Percentiles rank a stretch among this genome's conserved stretches.
Evolutionary conservation across 2,329 filamentous ascomycete genomes (phyloP).

Genomic region (Intubia oerlemansii): DNA sequence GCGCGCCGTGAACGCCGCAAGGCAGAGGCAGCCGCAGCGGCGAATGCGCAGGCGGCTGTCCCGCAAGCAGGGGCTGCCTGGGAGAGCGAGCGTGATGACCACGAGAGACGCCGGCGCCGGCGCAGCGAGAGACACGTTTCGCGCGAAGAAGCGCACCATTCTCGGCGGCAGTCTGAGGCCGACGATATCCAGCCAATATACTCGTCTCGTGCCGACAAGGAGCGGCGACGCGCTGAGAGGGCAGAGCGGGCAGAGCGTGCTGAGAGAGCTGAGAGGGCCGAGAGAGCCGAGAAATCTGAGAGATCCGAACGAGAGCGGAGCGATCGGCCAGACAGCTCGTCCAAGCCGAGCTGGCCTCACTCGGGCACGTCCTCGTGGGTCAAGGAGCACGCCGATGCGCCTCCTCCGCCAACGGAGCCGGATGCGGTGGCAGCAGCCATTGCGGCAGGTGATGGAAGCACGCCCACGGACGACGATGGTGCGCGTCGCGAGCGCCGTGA

Average conservation of each 20-base stretch:
- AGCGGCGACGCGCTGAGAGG: no score
- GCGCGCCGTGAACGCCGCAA: constrained; percentile 26
- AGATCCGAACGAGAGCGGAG: no score
- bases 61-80: background rate
- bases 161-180: no score
- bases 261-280: no score
- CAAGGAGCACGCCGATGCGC: constrained; percentile 40
- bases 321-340: no score
- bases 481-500: constrained; percentile 28
- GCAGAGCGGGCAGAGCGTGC: no score
- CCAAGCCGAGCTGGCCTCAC: constrained; percentile 32
- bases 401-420: constrained; percentile 29
- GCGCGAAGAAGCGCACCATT: no score
- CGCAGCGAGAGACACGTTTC: constrained; percentile 28
- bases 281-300: no score
- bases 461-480: constrained; percentile 21
- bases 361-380: constrained; percentile 46
- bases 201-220: no score
- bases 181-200: no score
- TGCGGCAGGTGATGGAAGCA: constrained; percentile 10
- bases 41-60: constrained; percentile 9
- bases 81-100: constrained; percentile 21
- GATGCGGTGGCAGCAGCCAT: constrained; percentile 10
- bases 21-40: constrained; percentile 16
- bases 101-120: constrained; percentile 29